Conservation (phyloP, 352 stramenopile genomes). For the Pythium myriotylum region DNA sequence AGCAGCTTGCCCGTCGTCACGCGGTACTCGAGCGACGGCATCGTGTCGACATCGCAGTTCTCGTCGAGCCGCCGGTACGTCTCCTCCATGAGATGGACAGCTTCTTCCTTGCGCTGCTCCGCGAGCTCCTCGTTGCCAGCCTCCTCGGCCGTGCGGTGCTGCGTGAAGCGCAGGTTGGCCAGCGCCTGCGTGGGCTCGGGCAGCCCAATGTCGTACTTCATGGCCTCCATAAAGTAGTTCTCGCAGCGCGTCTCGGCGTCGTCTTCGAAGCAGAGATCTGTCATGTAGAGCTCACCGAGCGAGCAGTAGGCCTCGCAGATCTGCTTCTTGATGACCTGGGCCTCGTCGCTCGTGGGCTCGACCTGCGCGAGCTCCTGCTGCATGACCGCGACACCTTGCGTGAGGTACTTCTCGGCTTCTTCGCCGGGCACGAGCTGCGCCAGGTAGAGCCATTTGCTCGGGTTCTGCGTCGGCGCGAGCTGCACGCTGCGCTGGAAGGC, state of each 20-base stretch:
- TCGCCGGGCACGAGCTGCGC: slow-evolving; percentile 78
- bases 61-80: slow-evolving; percentile 90
- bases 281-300: slow-evolving; percentile 97
- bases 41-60: slow-evolving; percentile 63
- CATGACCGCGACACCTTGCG: slow-evolving; percentile 72
- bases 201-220: slow-evolving; percentile 89
- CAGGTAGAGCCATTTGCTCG: slow-evolving; percentile 86
- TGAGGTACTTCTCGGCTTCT: slow-evolving; percentile 68
- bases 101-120: slow-evolving; percentile 83
- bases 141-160: slow-evolving; percentile 88
- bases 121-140: slow-evolving; percentile 15
- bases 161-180: slow-evolving; percentile 94
- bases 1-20: slow-evolving; percentile 82
- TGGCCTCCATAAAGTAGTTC: slow-evolving; percentile 84
- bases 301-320: slow-evolving; percentile 94
- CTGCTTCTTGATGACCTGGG: slow-evolving; percentile 84
- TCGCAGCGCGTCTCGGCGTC: slow-evolving; percentile 94
- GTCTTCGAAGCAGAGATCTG: slow-evolving; percentile 93
- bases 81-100: slow-evolving; percentile 88
- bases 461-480: slow-evolving; percentile 70
- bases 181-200: slow-evolving; percentile 95
- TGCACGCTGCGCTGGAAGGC: slow-evolving; percentile 76
- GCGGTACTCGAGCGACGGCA: slow-evolving; percentile 87
- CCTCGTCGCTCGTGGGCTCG: slow-evolving; percentile 49
- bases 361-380: slow-evolving; percentile 52